Conservation (phyloP, 2,329 filamentous ascomycete genomes). For the Trichoderma koningiopsis region DNA sequence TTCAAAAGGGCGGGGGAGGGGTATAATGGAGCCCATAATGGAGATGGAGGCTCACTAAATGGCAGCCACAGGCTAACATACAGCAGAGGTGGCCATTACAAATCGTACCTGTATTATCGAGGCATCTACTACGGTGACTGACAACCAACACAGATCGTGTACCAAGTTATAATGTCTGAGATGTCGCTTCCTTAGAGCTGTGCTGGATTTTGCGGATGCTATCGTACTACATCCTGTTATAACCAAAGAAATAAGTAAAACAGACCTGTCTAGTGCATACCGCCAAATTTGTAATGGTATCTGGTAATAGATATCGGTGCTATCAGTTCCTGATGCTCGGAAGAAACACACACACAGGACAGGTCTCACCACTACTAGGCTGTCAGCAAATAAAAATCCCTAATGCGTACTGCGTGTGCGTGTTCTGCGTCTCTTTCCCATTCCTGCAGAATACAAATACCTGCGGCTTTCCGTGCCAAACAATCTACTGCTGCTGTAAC, state of each 20-base stretch:
- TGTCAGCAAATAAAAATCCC: neutral
- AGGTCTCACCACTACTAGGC: neutral
- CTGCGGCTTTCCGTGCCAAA: neutral
- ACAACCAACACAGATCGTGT: neutral
- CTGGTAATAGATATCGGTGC: neutral
- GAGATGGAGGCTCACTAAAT: neutral
- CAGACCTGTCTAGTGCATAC: neutral
- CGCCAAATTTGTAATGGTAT: neutral
- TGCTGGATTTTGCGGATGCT: neutral
- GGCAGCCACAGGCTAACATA: neutral
- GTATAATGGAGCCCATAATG: neutral
- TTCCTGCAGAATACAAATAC: neutral
- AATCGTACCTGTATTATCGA: neutral
- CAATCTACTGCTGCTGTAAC: neutral
- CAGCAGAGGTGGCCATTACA: neutral
- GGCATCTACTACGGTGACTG: neutral
- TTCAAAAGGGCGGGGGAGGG: neutral
- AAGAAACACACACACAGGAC: neutral
- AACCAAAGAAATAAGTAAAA: neutral
- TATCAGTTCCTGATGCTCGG: neutral
- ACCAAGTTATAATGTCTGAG: neutral
- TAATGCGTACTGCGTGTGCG: neutral
- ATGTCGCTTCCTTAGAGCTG: neutral
- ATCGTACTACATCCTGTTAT: neutral
- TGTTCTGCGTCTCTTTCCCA: neutral